Evolutionary conservation across 345 rosid genomes (phyloP), one percentile per base, ranked within the genome.

Genomic region (Nephelium lappaceum): DNA sequence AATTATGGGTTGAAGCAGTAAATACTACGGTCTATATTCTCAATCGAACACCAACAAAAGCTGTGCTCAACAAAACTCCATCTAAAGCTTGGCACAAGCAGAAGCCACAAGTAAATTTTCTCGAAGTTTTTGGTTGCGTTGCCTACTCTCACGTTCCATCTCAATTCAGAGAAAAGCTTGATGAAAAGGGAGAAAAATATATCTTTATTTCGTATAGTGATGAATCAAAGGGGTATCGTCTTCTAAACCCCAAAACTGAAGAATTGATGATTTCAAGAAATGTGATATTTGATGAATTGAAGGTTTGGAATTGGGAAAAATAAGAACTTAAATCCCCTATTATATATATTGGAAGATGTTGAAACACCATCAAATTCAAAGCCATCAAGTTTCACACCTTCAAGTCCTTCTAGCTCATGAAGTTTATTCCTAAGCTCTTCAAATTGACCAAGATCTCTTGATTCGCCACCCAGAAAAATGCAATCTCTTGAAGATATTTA

Each of bases 141-240:
- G 49, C 39, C 6, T 38, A 57, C 31, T 10, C 74, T 14, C 61
- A 6, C 4, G 11, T 69, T 23, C 53, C 55, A 21, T 11, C 36
- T 4, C 15, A 25, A 8, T 7, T 38, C n/a, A 77, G 27, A 23
- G 58, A 77, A 5, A 64, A 79, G 15, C 39, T 73, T 36, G 78
- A 79, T 55, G 14, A 66, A 24, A 79, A 60, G 53, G 81, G 24
- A 14, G 62, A 69, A 9, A 31, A 55, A 5, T 45, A n/a, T 9
- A n/a, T 78, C 23, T 78, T 78, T 41, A 18, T 61, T 6, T 76
- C 70, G 5, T 78, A 78, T 11, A 70, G 51, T 42, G 41, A 19
- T 18, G 41, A 45, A 6, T 70, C 71, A 8, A 78, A 71, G 7
- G 64, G 31, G 1, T 78, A 43, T 38, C 10, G 24, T 11, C 9